phyloP scores from a whole-genome alignment of 139 green algal genomes.

The Deuterostichococcus epilithicus region DNA sequence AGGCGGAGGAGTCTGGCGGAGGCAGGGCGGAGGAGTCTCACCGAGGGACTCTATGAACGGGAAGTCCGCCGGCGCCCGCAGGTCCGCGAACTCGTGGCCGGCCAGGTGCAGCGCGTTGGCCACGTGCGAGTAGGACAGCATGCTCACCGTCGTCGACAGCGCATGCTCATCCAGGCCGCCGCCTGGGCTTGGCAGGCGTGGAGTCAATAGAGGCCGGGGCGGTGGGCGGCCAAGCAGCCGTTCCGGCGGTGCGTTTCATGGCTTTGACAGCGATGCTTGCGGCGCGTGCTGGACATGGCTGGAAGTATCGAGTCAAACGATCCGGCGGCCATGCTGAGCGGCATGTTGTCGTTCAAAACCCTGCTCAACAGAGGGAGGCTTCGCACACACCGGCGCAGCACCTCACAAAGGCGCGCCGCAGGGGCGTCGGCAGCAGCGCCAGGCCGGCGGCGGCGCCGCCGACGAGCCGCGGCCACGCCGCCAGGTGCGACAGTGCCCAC shows the following conservation, averaged over 20 bases:
- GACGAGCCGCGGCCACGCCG: background rate
- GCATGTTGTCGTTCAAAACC: too few species aligned
- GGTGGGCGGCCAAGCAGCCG: too few species aligned
- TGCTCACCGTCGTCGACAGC: background rate
- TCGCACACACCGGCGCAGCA: background rate
- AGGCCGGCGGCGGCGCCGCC: background rate
- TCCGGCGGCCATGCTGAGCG: too few species aligned
- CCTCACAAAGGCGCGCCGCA: background rate
- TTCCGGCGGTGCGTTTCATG: too few species aligned
- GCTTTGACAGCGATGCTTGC: too few species aligned
- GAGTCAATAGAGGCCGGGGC: too few species aligned
- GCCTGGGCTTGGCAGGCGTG: background rate
- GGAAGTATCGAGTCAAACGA: too few species aligned
- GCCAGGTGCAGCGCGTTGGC: background rate
- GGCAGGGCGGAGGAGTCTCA: background rate
- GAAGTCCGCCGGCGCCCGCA: background rate
- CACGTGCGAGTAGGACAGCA: background rate
- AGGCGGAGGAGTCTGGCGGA: too few species aligned
- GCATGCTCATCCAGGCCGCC: background rate
- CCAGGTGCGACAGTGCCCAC: background rate
- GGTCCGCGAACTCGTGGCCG: background rate
- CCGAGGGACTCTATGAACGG: background rate
- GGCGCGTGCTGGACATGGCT: too few species aligned
- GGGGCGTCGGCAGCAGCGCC: background rate
- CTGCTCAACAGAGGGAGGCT: too few species aligned